Percentiles rank a stretch among this genome's conserved stretches.
Evolutionary conservation across 148 eudicot species (phyloP).

Genomic region (Heliosperma pusillum): DNA sequence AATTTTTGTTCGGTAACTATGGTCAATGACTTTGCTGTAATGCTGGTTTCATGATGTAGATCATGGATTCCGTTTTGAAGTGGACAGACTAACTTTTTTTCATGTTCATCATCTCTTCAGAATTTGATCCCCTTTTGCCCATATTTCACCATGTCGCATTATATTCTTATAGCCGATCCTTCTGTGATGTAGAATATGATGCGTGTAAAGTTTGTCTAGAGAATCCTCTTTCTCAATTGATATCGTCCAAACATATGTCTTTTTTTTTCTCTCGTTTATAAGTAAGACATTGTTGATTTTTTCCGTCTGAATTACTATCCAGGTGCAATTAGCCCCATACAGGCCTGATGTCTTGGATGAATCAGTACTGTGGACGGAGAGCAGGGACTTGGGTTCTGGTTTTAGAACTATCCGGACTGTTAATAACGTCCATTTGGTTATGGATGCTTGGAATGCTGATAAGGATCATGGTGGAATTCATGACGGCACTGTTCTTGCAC

Average conservation of each 20-base stretch:
- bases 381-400: constrained; percentile 60
- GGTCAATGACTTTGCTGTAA: not conserved
- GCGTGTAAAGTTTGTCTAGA: not conserved
- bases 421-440: constrained; percentile 47
- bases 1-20: not conserved
- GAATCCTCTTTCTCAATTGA: not conserved
- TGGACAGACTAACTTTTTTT: not conserved
- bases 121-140: not conserved
- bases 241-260: not conserved
- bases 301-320: not conserved
- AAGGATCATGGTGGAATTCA: constrained; percentile 76
- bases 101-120: not conserved
- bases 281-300: not conserved
- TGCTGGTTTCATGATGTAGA: constrained; percentile 1
- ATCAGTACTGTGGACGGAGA: constrained; percentile 67
- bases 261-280: not conserved
- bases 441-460: constrained; percentile 75
- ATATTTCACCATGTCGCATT: not conserved
- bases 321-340: constrained; percentile 67
- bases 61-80: not conserved
- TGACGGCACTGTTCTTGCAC: constrained; percentile 65
- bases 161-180: not conserved
- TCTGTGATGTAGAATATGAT: not conserved
- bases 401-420: constrained; percentile 62
- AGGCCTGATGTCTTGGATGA: constrained; percentile 51